Conservation (phyloP, 257 asterid species). For the Vinca minor region DNA sequence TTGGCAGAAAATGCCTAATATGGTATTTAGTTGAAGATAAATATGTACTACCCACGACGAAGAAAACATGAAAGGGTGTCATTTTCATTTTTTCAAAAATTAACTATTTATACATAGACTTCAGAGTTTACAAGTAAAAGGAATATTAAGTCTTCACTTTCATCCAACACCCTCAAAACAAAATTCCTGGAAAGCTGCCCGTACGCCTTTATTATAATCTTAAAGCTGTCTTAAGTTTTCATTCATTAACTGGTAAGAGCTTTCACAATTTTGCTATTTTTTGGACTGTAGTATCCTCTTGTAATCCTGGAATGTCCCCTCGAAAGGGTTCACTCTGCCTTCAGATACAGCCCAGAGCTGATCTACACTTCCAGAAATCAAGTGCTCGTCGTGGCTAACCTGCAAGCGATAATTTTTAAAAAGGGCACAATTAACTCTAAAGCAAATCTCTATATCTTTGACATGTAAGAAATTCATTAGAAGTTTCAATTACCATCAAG, state of each 20-base stretch:
- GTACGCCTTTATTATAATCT: not conserved
- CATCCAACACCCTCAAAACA: not conserved
- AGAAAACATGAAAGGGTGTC: too few relatives aligned
- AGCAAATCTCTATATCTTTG: not conserved
- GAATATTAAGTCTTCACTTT: not conserved
- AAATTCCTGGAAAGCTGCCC: not conserved
- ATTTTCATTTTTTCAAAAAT: too few relatives aligned
- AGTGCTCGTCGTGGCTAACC: slow-evolving; percentile 97
- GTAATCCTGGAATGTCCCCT: slow-evolving; percentile 79
- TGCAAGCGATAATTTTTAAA: slow-evolving; percentile 25
- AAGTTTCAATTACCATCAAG: slow-evolving; percentile 55
- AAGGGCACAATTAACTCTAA: slow-evolving; percentile 14
- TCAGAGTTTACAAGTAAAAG: not conserved
- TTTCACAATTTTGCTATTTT: slow-evolving; percentile 15
- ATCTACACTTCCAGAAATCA: slow-evolving; percentile 92
- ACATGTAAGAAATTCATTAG: not conserved
- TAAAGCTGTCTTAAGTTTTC: not conserved
- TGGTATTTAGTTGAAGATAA: too few relatives aligned
- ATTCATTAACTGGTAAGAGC: not conserved
- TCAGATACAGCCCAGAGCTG: slow-evolving; percentile 87
- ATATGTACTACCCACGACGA: too few relatives aligned
- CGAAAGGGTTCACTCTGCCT: slow-evolving; percentile 62
- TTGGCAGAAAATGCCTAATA: too few relatives aligned
- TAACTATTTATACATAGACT: too few relatives aligned
- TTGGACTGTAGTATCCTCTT: slow-evolving; percentile 81